Conservation (phyloP, 169 alveolate species). For the Cytauxzoon felis region DNA sequence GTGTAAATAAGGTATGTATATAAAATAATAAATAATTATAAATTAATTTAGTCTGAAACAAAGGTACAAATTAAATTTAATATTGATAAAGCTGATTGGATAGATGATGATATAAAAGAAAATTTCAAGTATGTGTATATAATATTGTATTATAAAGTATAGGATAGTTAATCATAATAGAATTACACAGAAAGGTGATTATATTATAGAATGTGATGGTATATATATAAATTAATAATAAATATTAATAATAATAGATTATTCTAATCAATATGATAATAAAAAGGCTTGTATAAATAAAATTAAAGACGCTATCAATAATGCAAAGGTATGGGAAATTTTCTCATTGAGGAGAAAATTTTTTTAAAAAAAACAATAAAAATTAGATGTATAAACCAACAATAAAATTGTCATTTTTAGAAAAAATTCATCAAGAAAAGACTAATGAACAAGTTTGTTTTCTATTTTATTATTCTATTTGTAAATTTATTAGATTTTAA, state of each 20-base stretch:
- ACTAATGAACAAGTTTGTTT: constrained; percentile 26
- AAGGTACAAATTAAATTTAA: constrained; percentile 74
- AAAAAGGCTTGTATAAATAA: constrained; percentile 47
- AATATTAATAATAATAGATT: not conserved
- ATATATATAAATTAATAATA: not conserved
- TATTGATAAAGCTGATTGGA: constrained; percentile 66
- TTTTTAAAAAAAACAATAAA: not conserved
- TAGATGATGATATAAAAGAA: constrained; percentile 56
- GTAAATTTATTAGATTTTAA: constrained; percentile 8
- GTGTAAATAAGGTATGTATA: constrained; percentile 69
- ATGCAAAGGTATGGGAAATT: constrained; percentile 30
- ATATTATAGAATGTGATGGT: constrained; percentile 57
- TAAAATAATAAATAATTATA: not conserved
- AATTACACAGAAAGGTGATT: constrained; percentile 56
- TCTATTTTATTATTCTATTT: not conserved
- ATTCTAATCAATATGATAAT: constrained; percentile 46
- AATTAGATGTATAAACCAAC: constrained; percentile 29
- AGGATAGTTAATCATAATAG: constrained; percentile 32
- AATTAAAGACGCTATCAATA: constrained; percentile 24
- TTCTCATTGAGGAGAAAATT: not conserved
- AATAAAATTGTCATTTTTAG: constrained; percentile 34
- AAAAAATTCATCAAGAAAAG: constrained; percentile 44
- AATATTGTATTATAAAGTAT: not conserved
- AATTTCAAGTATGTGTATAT: constrained; percentile 57
- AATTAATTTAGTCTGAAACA: constrained; percentile 66